Evolutionary conservation across 2,329 filamentous ascomycete species (phyloP), one percentile per base, ranked within the genome.

Genomic region (Coniochaeta hoffmannii): DNA sequence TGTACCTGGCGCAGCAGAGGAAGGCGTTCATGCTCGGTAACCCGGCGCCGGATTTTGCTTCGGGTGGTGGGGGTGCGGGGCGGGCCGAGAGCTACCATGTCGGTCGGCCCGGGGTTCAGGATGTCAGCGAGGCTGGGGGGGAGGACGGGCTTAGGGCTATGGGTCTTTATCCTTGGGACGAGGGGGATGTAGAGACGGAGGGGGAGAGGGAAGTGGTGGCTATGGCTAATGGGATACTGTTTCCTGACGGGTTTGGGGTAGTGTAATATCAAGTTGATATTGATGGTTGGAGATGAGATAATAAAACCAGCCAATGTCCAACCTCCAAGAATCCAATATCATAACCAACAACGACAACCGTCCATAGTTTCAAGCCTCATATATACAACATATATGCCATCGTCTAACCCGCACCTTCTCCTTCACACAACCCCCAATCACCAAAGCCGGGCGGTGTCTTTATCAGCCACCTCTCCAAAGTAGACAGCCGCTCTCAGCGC

Each of bases 11-110:
- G 0, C 75, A 79, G 8, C 79, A 82, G 68, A 74, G 79, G 56
- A 82, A 81, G 65, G 78, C 79, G 3, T 82, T 82, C 60, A 69
- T 76, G 55, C 72, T 77, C 19, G 79, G 79, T 4, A 76, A 81
- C 50, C 76, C 78, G 1, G 76, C 74, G 12, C 50, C 50, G 8
- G 50, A 53, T 28, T 53, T 53, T 30, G 32, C 24, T 15, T 6
- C 7, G 10, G 44, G 44, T 17, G 19, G 50, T 6, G 34, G 50
- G 3, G 34, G 31, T 15, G 19, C 14, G 15, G 28, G 32, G 8
- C 9, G 31, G n/a, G 50, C 17, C 31, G 71, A 73, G 57, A 69
- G 66, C 53, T 58, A 61, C n/a, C 67, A 70, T 31, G 50, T 64
- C 24, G 69, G 68, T 9, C 62, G 69, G 12, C 68, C 71, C 0